Base-by-base conservation (phyloP, 176 grass and related monocot species). In the Pontederia crassipes region DNA sequence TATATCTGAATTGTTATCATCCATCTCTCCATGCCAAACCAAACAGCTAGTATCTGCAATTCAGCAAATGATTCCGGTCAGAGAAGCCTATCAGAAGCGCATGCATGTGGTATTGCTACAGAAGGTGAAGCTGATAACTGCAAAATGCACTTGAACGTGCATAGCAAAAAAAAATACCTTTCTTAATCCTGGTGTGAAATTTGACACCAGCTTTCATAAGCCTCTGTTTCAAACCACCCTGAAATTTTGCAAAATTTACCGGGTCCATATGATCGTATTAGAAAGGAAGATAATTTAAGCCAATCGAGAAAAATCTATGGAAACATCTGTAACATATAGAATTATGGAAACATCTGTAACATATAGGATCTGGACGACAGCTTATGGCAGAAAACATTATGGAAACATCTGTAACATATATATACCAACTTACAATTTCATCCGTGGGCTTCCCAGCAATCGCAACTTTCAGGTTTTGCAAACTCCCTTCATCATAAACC, bases 1-100 rank as follows among this genome's bases (percentile, higher is more conserved):
- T 45, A 85, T 78, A 88, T 90, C 81, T 70, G 74, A 47, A 71
- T 87, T 75, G 52, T 87, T 64, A 52, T 80, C 76, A 72, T 85
- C 62, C 51, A 88, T 27, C 66, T 85, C 92, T 48, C 78, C 81
- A 52, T 64, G 82, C 67, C 80, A 77, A 73, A 90, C 74, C 75
- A 96, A 75, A 80, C 92, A 90, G 64, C 55, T 80, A 57, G 77
- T 83, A 78, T 96, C 92, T 96, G 81, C 70, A 90, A 74, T 70
- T 62, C 70, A 77, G 32, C 40, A 69, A 58, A 70, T 55, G 0
- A 40, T 40, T 40, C 6, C 32, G 6, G 32, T 40, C 2, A 40
- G 32, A 40, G 32, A 40, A 40, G 32, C 32, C 32, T 40, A 40
- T 40, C 32, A 40, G 6, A 7, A 7, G 32, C 3, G 32, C 32